These are phyloP conservation scores for Suillus luteus DNA, from an alignment of 768 basidiomycete genomes.

Conservation along the genomic window DNA sequence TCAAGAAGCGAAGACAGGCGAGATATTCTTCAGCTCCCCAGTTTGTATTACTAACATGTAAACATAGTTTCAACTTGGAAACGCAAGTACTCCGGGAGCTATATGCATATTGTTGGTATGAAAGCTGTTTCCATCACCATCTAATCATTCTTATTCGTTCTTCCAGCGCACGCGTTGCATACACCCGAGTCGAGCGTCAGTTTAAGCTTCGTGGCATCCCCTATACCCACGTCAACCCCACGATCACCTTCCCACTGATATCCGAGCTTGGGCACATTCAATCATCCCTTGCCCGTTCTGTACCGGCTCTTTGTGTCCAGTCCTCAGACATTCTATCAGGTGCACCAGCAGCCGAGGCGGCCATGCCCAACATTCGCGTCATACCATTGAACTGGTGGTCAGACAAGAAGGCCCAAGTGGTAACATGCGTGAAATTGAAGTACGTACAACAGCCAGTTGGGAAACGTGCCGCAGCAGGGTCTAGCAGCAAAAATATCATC, in stretches of 20 bases:
- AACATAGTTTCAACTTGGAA: constrained; percentile 60
- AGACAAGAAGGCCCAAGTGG: constrained; percentile 74
- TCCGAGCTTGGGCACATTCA: constrained; percentile 59
- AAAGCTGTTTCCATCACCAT: constrained; percentile 15
- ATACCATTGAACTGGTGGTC: constrained; percentile 94
- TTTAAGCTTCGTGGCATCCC: constrained; percentile 81
- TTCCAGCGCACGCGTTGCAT: constrained; percentile 83
- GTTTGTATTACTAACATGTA: constrained; percentile 10
- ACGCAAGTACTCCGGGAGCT: constrained; percentile 74
- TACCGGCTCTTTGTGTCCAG: constrained; percentile 83
- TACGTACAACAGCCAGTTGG: constrained; percentile 87
- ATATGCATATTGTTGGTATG: constrained; percentile 86
- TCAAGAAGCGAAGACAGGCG: constrained; percentile 32
- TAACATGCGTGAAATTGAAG: constrained; percentile 89
- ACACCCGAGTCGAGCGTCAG: constrained; percentile 85
- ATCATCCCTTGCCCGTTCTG: constrained; percentile 72
- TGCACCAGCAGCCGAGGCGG: constrained; percentile 86
- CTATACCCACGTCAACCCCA: constrained; percentile 72
- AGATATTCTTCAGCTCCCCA: constrained; percentile 9
- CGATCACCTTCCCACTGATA: constrained; percentile 39
- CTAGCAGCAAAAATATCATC: constrained; percentile 56
- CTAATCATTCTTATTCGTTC: neutral
- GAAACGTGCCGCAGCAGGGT: constrained; percentile 57
- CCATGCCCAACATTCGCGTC: constrained; percentile 89
- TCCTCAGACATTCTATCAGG: constrained; percentile 80